Conservation (phyloP, 2,329 filamentous ascomycete species). For the Trichoderma pleuroti region DNA sequence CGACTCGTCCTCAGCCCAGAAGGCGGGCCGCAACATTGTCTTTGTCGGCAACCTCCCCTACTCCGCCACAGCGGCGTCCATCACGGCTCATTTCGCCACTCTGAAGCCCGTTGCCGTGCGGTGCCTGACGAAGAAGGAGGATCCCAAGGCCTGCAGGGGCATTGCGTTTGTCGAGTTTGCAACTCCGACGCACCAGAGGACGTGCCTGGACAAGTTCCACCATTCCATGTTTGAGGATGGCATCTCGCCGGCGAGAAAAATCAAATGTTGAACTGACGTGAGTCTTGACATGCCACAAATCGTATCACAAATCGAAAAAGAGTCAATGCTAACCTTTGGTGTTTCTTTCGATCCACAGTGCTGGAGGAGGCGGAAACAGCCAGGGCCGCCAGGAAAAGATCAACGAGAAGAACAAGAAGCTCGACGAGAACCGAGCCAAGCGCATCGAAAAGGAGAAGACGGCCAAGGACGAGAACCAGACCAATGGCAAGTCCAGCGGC, state of each 20-base stretch:
- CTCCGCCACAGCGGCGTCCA: constrained; percentile 66
- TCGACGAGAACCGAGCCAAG: constrained; percentile 62
- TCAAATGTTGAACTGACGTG: constrained; percentile 93
- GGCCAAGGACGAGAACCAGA: constrained; percentile 31
- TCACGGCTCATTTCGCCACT: constrained; percentile 73
- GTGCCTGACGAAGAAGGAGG: constrained; percentile 64
- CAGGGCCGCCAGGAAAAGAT: constrained; percentile 72
- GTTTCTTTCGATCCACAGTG: constrained; percentile 45
- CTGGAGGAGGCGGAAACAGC: constrained; percentile 80
- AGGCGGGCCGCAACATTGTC: constrained; percentile 33
- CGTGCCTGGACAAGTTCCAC: constrained; percentile 85
- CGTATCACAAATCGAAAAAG: no score
- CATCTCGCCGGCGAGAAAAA: constrained; percentile 59
- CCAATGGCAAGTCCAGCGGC: constrained; percentile 22
- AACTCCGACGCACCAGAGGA: constrained; percentile 85
- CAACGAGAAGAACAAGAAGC: constrained; percentile 77
- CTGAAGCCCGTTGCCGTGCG: constrained; percentile 54
- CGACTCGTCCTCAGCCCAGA: constrained; percentile 20
- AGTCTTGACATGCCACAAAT: constrained; percentile 33
- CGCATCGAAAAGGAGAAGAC: constrained; percentile 47
- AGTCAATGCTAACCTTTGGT: neutral
- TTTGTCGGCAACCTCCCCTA: constrained; percentile 77
- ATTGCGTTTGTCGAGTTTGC: constrained; percentile 89
- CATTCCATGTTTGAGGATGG: constrained; percentile 70
- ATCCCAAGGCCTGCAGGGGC: constrained; percentile 62